Base-by-base conservation (phyloP, 129 eudicot genomes). In the Artemisia argyi region DNA sequence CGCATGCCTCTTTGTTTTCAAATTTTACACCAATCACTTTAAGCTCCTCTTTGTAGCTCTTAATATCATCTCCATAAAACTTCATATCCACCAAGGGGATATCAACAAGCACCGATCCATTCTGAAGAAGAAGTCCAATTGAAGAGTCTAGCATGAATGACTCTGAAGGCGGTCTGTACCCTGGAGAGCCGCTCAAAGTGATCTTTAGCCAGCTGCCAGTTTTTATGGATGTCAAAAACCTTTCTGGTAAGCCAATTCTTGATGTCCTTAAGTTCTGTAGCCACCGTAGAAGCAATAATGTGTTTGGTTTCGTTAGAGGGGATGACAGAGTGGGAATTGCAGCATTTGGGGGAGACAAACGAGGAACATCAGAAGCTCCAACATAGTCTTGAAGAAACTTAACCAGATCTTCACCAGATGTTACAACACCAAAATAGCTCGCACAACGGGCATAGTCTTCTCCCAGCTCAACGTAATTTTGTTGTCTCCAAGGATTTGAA, bases 1-100 rank as follows among this genome's bases (percentile, higher is more conserved):
- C 58, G 46, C 85, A 86, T 0, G 88, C 92, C 51, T 68, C 22
- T 77, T 83, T 62, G 39, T 62, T 62, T 47, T 62, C 67, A n/a
- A 62, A 26, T 5, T 35, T 7, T 5, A 62, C 67, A 22, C 67
- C 67, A 62, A 62, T 30, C 9, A 1, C 12, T 28, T 62, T 35
- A 11, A 32, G 9, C 22, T 24, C 66, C 9, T 62, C 67, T 62
- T 62, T 62, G 46, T 22, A 62, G 2, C 16, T 15, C 10, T 62
- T 32, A 32, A 62, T 14, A 46, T 7, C 49, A 22, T 5, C 35
- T 28, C 67, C 50, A 32, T 62, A 62, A 62, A 3, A 62, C 1
- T 15, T 2, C 7, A 62, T 7, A 62, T 62, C 67, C 3, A 62
- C 44, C 49, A 32, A 62, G 7, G 67, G 67, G 67, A 62, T 28